phyloP scores from a whole-genome alignment of 2,329 filamentous ascomycete species.

The Alternaria panax region DNA sequence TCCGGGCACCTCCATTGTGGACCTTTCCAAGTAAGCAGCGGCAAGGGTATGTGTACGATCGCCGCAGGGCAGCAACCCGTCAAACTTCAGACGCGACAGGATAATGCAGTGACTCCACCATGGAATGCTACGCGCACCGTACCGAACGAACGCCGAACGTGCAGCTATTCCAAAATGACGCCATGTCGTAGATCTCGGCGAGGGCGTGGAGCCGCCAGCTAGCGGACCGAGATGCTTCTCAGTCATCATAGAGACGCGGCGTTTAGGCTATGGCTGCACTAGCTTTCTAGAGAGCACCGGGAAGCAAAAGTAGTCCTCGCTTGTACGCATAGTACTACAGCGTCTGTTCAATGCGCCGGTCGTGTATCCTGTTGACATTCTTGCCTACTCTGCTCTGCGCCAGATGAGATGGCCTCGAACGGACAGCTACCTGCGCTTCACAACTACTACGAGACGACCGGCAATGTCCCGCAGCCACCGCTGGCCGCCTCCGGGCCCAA shows the following conservation, averaged over 20 bases:
- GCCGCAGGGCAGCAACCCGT: neutral
- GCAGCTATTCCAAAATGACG: neutral
- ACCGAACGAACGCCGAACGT: neutral
- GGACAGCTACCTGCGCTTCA: constrained; percentile 7
- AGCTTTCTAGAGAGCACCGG: neutral
- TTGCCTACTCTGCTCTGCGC: neutral
- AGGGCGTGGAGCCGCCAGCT: constrained; percentile 2
- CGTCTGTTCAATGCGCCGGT: neutral
- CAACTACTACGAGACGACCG: neutral
- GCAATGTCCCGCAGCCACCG: neutral
- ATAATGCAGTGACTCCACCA: neutral
- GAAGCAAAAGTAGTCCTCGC: neutral
- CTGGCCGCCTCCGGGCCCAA: constrained; percentile 9
- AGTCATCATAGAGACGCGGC: constrained; percentile 1
- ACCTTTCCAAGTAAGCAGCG: neutral
- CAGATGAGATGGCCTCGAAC: constrained; percentile 6
- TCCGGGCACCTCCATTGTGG: neutral
- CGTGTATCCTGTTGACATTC: neutral
- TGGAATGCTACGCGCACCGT: neutral
- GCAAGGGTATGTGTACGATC: neutral
- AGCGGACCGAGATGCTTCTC: constrained; percentile 5
- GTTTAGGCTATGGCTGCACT: neutral
- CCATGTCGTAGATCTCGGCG: constrained; percentile 2
- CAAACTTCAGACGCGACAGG: neutral
- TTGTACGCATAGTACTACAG: neutral